These are phyloP conservation scores for Odonthalia washingtoniensis DNA, from an alignment of 31 red algal species.

Conservation along the genomic window DNA sequence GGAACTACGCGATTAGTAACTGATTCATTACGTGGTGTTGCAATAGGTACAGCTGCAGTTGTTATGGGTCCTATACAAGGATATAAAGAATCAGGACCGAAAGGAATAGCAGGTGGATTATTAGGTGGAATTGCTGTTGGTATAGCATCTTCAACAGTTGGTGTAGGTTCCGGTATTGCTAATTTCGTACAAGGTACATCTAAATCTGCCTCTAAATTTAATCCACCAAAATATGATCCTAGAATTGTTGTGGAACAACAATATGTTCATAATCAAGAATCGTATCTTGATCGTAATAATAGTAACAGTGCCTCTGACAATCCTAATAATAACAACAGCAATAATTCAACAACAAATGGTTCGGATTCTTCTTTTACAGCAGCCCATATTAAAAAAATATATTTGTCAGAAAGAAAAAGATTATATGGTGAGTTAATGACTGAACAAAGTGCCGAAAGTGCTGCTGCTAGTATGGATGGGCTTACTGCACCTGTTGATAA, in stretches of 20 bases:
- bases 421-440: slow-evolving; percentile 58
- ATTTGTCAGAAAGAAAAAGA: slow-evolving; percentile 31
- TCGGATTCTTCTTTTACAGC: neutral
- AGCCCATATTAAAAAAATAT: neutral
- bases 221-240: slow-evolving; percentile 14
- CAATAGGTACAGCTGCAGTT: slow-evolving; percentile 60
- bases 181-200: slow-evolving; percentile 63
- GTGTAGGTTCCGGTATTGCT: slow-evolving; percentile 58
- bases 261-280: too few species aligned
- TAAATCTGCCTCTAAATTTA: slow-evolving; percentile 25
- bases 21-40: slow-evolving; percentile 65
- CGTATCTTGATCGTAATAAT: too few species aligned
- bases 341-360: too few species aligned
- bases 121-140: slow-evolving; percentile 64
- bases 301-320: too few species aligned
- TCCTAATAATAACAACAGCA: too few species aligned
- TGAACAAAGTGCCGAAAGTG: slow-evolving; percentile 45
- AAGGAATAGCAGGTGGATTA: slow-evolving; percentile 61
- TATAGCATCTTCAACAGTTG: slow-evolving; percentile 50
- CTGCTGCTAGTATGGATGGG: slow-evolving; percentile 25
- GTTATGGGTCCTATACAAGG: slow-evolving; percentile 76
- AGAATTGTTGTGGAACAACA: slow-evolving; percentile 4
- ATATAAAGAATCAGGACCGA: slow-evolving; percentile 49
- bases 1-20: slow-evolving; percentile 57
- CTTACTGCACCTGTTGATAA: slow-evolving; percentile 68